Conservation (phyloP, 371 early-diverging fungal genomes). For the Saksenaea oblongispora region DNA sequence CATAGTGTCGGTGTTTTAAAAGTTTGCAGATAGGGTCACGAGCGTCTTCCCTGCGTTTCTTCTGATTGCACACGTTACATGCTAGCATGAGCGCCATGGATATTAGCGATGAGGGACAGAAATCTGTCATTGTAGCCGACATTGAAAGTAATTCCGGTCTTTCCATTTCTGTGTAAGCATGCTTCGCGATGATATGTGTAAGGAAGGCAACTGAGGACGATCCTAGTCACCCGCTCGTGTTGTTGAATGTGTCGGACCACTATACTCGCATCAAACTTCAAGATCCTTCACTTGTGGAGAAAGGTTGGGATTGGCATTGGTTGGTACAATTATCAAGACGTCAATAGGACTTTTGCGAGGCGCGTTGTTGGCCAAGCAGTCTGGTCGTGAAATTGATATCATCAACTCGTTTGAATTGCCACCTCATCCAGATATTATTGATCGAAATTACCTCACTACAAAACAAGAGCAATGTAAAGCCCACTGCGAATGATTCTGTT, state of each 20-base stretch:
- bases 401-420: slow-evolving; percentile 83
- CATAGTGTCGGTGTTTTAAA: too few species aligned
- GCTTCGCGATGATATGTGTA: too few species aligned
- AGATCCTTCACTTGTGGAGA: slow-evolving; percentile 37
- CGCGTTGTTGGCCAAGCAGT: slow-evolving; percentile 80
- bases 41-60: neutral
- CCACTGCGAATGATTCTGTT: neutral
- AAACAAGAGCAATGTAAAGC: slow-evolving; percentile 79
- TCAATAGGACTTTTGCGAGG: slow-evolving; percentile 64
- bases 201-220: neutral
- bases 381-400: slow-evolving; percentile 82
- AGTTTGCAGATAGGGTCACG: too few species aligned
- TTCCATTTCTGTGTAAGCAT: slow-evolving; percentile 45
- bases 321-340: slow-evolving; percentile 6
- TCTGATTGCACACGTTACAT: too few species aligned
- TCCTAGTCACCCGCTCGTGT: slow-evolving; percentile 80
- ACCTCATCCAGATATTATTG: slow-evolving; percentile 50
- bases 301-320: slow-evolving; percentile 23
- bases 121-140: slow-evolving; percentile 26
- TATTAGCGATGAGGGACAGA: slow-evolving; percentile 34
- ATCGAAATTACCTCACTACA: slow-evolving; percentile 62
- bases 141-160: slow-evolving; percentile 44
- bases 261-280: slow-evolving; percentile 75
- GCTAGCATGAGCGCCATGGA: slow-evolving; percentile 44
- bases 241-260: slow-evolving; percentile 88